Evolutionary conservation across 1,284 basidiomycete species (phyloP).

Genomic region (Apiotrichum porosum): DNA sequence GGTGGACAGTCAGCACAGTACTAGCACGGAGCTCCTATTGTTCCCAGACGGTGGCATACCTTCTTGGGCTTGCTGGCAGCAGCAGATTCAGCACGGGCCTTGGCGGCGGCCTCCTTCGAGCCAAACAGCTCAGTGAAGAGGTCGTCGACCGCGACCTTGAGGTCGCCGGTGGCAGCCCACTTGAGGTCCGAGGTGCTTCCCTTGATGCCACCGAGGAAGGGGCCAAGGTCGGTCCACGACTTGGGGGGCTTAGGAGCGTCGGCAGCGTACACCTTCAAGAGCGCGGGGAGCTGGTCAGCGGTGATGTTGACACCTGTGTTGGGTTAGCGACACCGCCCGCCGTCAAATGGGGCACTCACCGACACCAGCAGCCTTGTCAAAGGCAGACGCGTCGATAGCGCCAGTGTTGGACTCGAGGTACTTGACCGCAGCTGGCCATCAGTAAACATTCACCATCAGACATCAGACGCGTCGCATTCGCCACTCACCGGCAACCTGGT

Average conservation of each 20-base stretch:
- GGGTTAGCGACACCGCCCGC: neutral
- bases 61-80: conserved; percentile 65
- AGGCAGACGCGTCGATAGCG: conserved; percentile 66
- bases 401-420: conserved; percentile 62
- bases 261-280: conserved; percentile 61
- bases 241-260: conserved; percentile 53
- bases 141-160: conserved; percentile 81
- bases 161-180: conserved; percentile 85
- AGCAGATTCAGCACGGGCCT: conserved; percentile 60
- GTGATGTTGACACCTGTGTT: conserved; percentile 74
- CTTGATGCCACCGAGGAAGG: conserved; percentile 68
- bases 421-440: conserved; percentile 64
- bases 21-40: too few species aligned
- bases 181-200: conserved; percentile 57
- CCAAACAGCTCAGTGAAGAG: conserved; percentile 74
- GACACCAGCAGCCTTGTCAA: conserved; percentile 79
- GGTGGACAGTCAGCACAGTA: neutral
- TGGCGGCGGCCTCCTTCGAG: conserved; percentile 61
- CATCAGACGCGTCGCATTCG: neutral
- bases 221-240: conserved; percentile 71
- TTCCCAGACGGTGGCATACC: conserved; percentile 4
- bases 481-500: conserved; percentile 76
- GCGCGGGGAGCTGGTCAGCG: conserved; percentile 60
- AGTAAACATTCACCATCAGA: neutral
- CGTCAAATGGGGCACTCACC: conserved; percentile 57